Percentiles rank a stretch among this genome's conserved stretches.
Conservation (phyloP, 208 protist species). For the Vickermania spadyakhi region DNA sequence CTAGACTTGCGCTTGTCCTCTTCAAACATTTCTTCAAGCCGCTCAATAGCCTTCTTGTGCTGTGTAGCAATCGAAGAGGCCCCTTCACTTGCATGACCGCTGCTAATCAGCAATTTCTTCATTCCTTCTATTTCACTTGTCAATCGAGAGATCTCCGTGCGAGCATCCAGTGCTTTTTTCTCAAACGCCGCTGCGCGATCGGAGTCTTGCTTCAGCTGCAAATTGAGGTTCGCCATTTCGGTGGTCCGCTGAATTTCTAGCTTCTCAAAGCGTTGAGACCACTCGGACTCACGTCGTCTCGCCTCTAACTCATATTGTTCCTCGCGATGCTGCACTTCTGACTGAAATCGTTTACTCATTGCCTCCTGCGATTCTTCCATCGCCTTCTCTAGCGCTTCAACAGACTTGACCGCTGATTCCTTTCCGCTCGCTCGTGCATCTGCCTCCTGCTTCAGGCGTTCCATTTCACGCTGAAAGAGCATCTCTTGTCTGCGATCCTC, state of each 20-base stretch:
- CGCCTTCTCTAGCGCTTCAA: conserved; percentile 22
- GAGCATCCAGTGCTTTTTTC: conserved; percentile 53
- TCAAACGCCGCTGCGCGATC: conserved; percentile 30
- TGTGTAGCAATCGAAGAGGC: conserved; percentile 21
- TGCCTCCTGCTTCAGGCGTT: conserved; percentile 53
- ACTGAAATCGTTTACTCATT: conserved; percentile 23
- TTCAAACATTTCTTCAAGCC: conserved; percentile 60
- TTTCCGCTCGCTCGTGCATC: conserved; percentile 17
- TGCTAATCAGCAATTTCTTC: conserved; percentile 4
- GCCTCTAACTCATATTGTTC: conserved; percentile 21
- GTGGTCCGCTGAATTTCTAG: conserved; percentile 31
- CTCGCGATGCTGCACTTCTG: conserved; percentile 23
- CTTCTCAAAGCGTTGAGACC: conserved; percentile 21
- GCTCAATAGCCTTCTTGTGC: conserved; percentile 37
- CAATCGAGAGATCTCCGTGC: conserved; percentile 33
- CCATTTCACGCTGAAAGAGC: conserved; percentile 59
- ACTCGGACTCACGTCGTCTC: conserved; percentile 28
- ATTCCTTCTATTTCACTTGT: conserved; percentile 43
- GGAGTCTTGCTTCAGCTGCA: conserved; percentile 45
- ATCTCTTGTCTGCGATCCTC: conserved; percentile 66
- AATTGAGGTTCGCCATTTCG: conserved; percentile 37
- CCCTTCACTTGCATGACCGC: conserved; percentile 7
- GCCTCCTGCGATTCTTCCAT: conserved; percentile 20
- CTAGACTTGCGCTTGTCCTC: conserved; percentile 53
- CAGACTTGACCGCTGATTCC: conserved; percentile 22